phyloP scores from a whole-genome alignment of 805 yeast genomes.

The Nakazawaea wyomingensis region DNA sequence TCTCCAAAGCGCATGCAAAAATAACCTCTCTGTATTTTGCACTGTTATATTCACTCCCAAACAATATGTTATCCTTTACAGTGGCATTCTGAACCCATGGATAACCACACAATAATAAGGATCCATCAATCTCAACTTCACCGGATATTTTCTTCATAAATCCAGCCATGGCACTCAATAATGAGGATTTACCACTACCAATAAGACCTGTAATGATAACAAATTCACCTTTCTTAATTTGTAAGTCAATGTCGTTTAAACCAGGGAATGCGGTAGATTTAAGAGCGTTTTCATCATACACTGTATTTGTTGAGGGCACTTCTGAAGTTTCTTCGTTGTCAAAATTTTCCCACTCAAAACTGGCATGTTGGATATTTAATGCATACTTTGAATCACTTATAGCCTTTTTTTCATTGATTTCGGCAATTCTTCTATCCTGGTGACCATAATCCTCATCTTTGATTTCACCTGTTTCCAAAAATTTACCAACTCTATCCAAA shows the following conservation, averaged over 20 bases:
- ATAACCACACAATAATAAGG: slow-evolving; percentile 47
- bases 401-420: slow-evolving; percentile 19
- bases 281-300: slow-evolving; percentile 4
- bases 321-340: slow-evolving; percentile 22
- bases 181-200: slow-evolving; percentile 77
- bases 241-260: slow-evolving; percentile 44
- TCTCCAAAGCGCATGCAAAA: slow-evolving; percentile 59
- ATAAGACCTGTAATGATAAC: slow-evolving; percentile 68
- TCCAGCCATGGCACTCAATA: slow-evolving; percentile 68
- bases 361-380: slow-evolving; percentile 46
- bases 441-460: slow-evolving; percentile 33
- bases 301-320: background rate
- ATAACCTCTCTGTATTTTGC: slow-evolving; percentile 49
- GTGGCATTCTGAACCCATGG: slow-evolving; percentile 88
- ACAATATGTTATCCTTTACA: slow-evolving; percentile 65
- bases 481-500: slow-evolving; percentile 49
- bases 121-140: slow-evolving; percentile 45
- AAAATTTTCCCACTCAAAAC: slow-evolving; percentile 67
- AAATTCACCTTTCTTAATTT: slow-evolving; percentile 56
- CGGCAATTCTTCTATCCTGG: slow-evolving; percentile 4
- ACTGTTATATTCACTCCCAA: slow-evolving; percentile 54
- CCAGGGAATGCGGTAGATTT: slow-evolving; percentile 35
- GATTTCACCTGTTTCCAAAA: slow-evolving; percentile 34
- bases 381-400: slow-evolving; percentile 29
- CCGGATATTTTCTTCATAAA: slow-evolving; percentile 59